Evolutionary conservation across 2,329 filamentous ascomycete species (phyloP), one percentile per base, ranked within the genome.

Genomic region (Myriosclerotinia scirpicola): DNA sequence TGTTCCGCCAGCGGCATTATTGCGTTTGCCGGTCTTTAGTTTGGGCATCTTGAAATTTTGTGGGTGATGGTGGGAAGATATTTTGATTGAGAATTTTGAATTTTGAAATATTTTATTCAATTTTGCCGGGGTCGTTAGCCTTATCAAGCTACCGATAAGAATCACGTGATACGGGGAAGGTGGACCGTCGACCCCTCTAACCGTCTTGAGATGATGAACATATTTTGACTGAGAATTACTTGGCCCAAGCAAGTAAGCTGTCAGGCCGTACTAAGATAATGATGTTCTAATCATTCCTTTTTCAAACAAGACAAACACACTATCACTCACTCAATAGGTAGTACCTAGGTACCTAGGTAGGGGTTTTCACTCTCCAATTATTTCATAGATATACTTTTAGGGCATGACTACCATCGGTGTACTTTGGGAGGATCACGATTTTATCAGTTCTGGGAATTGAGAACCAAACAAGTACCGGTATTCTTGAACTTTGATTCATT

Each of bases 21-120:
- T 76, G 65, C 74, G 74, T 71, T 77, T 77, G 54, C 67, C 67
- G 14, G 68, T 67, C 66, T 76, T 76, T 58, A 75, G 61, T 71
- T 77, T 77, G 38, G 74, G 75, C 76, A 77, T 77, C 44, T 44
- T 63, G 54, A 34, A 52, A 34, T 34, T 34, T 34, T 34, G 26
- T 34, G 52, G 17, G 63, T 60, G 54, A 36, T 60, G 56, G 40
- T 17, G 36, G 60, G 50, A 42, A 30, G 54, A 53, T 53, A 53
- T 34, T 38, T 14, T 14, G 20, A n/a, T 40, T 44, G 5, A 38
- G 26, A 60, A 50, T 34, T 65, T 59, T 65, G 26, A 60, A 50
- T 34, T 65, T 59, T 65, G 54, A 20, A 54, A 53, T 20, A 20
- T 65, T 65, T 60, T 26, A 26, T 3, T 26, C 26, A 26, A 26